Percentiles rank a stretch among this genome's conserved stretches.
These are phyloP conservation scores for Periconia digitata DNA, from an alignment of 2,329 filamentous ascomycete species.

Conservation along the genomic window DNA sequence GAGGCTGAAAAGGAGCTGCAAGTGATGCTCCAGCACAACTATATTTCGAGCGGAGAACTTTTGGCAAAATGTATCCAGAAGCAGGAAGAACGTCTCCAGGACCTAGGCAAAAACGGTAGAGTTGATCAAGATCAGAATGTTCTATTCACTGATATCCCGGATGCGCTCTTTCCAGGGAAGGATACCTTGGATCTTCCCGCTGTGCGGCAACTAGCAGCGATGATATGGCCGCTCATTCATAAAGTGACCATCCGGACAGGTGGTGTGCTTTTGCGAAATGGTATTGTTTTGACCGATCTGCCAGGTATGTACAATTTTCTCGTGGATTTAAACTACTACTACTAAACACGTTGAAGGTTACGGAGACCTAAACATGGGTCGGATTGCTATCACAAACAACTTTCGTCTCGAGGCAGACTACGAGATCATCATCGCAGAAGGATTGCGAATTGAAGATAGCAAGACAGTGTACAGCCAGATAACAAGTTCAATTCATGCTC, in stretches of 20 bases:
- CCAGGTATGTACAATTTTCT: slow-evolving; percentile 8
- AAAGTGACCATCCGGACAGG: slow-evolving; percentile 4
- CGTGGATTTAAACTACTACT: not conserved
- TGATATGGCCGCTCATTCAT: slow-evolving; percentile 10
- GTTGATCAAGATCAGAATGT: not conserved
- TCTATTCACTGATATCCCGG: not conserved
- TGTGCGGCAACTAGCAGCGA: not conserved
- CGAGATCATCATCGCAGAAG: slow-evolving; percentile 10
- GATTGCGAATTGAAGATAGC: slow-evolving; percentile 7
- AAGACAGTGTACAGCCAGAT: slow-evolving; percentile 4
- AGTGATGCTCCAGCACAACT: not conserved
- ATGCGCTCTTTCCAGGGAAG: not conserved
- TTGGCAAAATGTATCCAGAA: not conserved
- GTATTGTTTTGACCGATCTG: slow-evolving; percentile 8
- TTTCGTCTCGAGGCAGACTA: slow-evolving; percentile 7
- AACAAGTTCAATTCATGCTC: slow-evolving; percentile 8
- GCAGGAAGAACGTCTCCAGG: slow-evolving; percentile 1
- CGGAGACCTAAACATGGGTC: slow-evolving; percentile 11
- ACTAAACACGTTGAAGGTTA: slow-evolving; percentile 6
- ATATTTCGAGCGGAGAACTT: slow-evolving; percentile 5
- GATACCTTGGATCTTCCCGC: slow-evolving; percentile 1
- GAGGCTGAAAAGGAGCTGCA: not conserved
- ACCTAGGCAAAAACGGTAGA: slow-evolving; percentile 1
- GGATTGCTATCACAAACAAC: slow-evolving; percentile 9
- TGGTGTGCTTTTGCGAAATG: slow-evolving; percentile 3